These are phyloP conservation scores for Capsicum chinense DNA, from an alignment of 257 asterid species.

Conservation along the genomic window DNA sequence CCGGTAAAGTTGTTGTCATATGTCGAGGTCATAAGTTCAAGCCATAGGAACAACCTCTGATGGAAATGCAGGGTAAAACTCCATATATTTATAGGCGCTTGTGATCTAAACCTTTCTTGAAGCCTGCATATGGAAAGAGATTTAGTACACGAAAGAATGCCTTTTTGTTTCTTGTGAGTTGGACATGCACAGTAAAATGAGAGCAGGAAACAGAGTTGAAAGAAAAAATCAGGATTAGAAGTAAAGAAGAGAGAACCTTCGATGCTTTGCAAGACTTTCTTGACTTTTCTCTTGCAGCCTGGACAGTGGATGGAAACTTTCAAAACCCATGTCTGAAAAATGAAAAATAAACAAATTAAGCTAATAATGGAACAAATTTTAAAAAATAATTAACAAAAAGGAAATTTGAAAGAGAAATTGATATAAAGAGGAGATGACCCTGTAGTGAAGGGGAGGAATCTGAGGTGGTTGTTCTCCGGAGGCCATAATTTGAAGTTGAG, in stretches of 20 bases:
- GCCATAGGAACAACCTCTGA: no score
- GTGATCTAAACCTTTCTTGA: no score
- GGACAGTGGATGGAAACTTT: conserved; percentile 91
- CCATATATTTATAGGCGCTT: no score
- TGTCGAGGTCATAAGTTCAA: no score
- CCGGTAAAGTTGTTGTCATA: no score
- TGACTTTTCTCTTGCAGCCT: conserved; percentile 83
- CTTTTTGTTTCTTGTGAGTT: no score
- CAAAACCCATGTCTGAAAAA: conserved; percentile 70
- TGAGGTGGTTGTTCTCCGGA: conserved; percentile 46
- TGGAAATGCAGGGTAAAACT: no score
- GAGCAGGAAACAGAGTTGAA: not conserved
- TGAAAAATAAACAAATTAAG: not conserved
- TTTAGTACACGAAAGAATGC: no score
- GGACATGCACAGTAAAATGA: not conserved
- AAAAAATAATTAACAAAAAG: no score
- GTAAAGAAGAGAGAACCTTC: conserved; percentile 57
- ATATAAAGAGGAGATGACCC: conserved; percentile 55
- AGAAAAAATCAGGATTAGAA: no score
- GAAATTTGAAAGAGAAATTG: not conserved
- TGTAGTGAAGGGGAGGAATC: conserved; percentile 55
- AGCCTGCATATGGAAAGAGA: no score
- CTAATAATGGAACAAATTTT: no score
- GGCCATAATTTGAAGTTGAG: conserved; percentile 48
- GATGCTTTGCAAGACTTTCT: conserved; percentile 71